Percentiles rank a stretch among this genome's conserved stretches.
Evolutionary conservation across 2,329 filamentous ascomycete species (phyloP).

Genomic region (Exophiala dermatitidis): DNA sequence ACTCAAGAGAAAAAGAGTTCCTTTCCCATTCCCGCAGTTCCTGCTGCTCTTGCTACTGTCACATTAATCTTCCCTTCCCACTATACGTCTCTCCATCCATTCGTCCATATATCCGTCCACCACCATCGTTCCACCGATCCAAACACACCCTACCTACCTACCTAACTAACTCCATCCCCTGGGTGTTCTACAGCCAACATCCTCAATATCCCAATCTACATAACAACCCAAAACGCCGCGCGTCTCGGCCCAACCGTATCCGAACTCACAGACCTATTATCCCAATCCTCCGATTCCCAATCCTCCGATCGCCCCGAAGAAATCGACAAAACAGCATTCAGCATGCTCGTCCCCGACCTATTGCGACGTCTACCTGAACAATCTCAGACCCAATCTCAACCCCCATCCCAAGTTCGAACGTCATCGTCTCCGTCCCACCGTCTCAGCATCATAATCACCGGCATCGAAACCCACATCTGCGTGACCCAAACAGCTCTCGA

Average conservation of each 20-base stretch:
- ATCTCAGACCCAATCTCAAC: conserved; percentile 29
- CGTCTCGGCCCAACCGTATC: conserved; percentile 74
- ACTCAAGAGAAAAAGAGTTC: background rate
- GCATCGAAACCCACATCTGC: conserved; percentile 92
- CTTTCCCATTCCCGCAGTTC: too few species aligned
- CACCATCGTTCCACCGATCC: too few species aligned
- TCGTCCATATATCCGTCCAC: too few species aligned
- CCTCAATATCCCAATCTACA: conserved; percentile 69
- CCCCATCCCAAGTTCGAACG: conserved; percentile 35
- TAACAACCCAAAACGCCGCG: conserved; percentile 75
- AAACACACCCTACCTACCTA: too few species aligned
- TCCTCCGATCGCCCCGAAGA: conserved; percentile 34
- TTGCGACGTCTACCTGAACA: conserved; percentile 25
- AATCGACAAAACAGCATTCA: conserved; percentile 83
- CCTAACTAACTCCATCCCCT: background rate
- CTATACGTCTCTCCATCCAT: too few species aligned
- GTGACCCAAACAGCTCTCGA: conserved; percentile 88
- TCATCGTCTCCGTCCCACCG: conserved; percentile 32
- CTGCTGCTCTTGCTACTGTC: too few species aligned
- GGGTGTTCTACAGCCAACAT: conserved; percentile 37
- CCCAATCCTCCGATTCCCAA: conserved; percentile 43
- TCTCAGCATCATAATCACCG: conserved; percentile 62
- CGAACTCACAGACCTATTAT: conserved; percentile 55
- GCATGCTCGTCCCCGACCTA: conserved; percentile 67
- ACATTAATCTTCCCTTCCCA: too few species aligned